Evolutionary conservation across 2,329 filamentous ascomycete species (phyloP), one percentile per base, ranked within the genome.

Genomic region (Mariannaea elegans): DNA sequence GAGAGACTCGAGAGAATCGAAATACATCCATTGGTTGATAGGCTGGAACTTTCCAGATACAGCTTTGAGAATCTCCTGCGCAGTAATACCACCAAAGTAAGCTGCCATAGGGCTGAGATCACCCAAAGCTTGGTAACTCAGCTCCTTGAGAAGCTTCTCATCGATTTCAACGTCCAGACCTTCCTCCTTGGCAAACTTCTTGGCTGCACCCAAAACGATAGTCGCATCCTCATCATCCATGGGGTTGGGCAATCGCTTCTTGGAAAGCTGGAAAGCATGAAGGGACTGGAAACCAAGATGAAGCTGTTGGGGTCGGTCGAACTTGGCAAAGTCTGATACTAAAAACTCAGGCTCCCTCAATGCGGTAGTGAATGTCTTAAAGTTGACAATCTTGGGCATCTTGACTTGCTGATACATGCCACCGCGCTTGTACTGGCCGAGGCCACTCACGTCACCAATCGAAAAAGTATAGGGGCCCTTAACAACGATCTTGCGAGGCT

Each of bases 391-490:
- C 80, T 95, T 97, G 49, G 95, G 95, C 94, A 97, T 97, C 85
- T 98, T 99, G 77, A 98, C 95, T 77, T 99, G 95, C 36, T 92
- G 90, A 77, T 91, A 99, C 60, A 97, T 86, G 61, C 95, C 95
- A 45, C 94, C 94, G 50, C 91, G 87, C 81, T 92, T 82, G 81
- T 99, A 99, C 71, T 91, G 84, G 32, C 95, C 95, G 32, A 97
- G 84, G 6, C 87, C 90, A 21, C 91, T 92, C 9, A 98, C 93
- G 75, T 97, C 93, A 39, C 94, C 95, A 68, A 99, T 97, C 13
- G 93, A 95, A 79, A 99, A 99, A 8, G 94, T 97, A 76, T 98
- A 99, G 3, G 95, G 95, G 1, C 92, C 95, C 80, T 97, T 97
- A 48, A 97, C 93, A 4, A 90, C 92, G 62, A 99, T 87, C 81